Evolutionary conservation across 1,284 basidiomycete species (phyloP), one percentile per base, ranked within the genome.

Genomic region (Apiotrichum mycotoxinovorans): DNA sequence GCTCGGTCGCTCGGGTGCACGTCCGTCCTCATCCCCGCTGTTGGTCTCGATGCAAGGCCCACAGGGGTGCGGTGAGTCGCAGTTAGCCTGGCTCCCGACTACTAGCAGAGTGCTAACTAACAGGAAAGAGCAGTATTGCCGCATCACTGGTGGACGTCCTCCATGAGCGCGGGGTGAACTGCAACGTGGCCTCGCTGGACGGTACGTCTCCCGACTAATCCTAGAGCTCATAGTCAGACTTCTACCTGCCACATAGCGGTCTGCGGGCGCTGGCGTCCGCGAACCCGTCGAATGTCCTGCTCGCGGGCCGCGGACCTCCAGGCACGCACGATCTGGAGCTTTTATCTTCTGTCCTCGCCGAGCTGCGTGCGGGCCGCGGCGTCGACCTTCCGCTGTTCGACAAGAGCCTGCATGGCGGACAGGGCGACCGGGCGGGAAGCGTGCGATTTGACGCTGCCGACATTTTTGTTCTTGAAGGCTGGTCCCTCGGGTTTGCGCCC

Each of bases 351-450:
- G 51, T 52, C 10, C 51, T 58, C 20, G 0, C 25, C n/a, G 20
- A 26, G 3, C 47, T 60, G 1, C 47, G 25, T 8, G 20, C 2
- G 18, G 34, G 12, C 15, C 10, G 23, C 11, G 27, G 54, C 0
- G n/a, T 50, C 4, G 22, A 25, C 22, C 55, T 61, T 1, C 59
- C 59, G 14, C 33, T 42, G 7, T 97, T 93, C 68, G 92, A 97
- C 69, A 98, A 98, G 79, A 87, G 86, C 62, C 71, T 86, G 40
- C 84, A 83, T 67, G 74, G 76, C 41, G 93, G 93, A 0, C 81
- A 88, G 72, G 94, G 94, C 1, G 94, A 98, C 72, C 85, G 94
- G 9, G 22, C 23, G 1, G 23, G 14, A 0, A 1, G 10, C 7
- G 69, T 93, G 3, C 45, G 17, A 20, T 18, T 47, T 1, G n/a